Evolutionary conservation across 2,329 filamentous ascomycete genomes (phyloP), one percentile per base, ranked within the genome.

Genomic region (Endothia cerciana): DNA sequence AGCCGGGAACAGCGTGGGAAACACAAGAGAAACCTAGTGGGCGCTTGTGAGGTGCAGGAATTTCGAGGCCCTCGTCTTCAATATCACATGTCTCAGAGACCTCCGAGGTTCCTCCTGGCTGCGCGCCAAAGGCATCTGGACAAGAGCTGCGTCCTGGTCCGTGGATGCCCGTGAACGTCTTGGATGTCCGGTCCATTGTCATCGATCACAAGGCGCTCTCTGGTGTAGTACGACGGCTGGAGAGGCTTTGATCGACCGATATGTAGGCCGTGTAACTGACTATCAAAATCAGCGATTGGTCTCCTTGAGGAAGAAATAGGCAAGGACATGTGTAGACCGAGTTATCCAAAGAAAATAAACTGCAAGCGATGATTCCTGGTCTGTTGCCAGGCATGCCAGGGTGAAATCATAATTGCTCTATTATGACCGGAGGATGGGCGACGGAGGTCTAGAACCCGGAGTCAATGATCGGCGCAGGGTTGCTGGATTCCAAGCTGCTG

Each of bases 381-480:
- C 45, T 5, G 33, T 10, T 10, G 33, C 33, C 59, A 25, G 28
- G n/a, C 43, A 11, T 51, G 22, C 47, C 47, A 5, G 28, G 47
- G 5, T 51, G 38, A 15, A 45, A 19, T 30, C 33, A 41, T 45
- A 63, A 38, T 45, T 49, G 19, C 61, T 45, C 43, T 45, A 38
- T 36, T 47, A 63, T 40, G 25, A 40, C 22, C 11, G 38, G 11
- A 30, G 28, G 36, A 36, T 15, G 53, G 30, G 30, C 40, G 4
- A 33, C 51, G 15, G 19, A n/a, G 41, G 62, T 65, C 57, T 58
- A 36, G 62, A 61, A 47, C 43, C 53, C 43, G 40, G 57, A 57
- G 51, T 28, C 40, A 25, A 19, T 57, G 65, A 67, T 67, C 65
- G 62, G 19, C 65, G 65, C 65, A 67, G 62, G 65, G 65, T 43